These are phyloP conservation scores for Pleurotus tuoliensis DNA, from an alignment of 768 basidiomycete species.

Conservation along the genomic window DNA sequence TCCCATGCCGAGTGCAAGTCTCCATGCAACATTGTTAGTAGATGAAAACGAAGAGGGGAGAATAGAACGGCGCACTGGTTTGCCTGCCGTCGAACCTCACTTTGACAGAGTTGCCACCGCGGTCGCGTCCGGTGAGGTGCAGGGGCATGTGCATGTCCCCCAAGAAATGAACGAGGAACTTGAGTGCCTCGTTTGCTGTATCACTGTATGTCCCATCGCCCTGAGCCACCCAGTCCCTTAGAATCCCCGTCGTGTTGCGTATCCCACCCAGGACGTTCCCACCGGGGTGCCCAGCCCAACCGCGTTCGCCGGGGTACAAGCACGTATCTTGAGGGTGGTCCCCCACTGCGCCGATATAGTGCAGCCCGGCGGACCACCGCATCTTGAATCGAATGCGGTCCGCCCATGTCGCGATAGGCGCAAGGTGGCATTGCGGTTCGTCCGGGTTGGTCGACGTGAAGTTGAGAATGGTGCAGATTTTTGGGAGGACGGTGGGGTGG, in stretches of 20 bases:
- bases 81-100: constrained; percentile 69
- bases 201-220: constrained; percentile 8
- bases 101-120: constrained; percentile 81
- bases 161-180: constrained; percentile 90
- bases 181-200: constrained; percentile 73
- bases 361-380: constrained; percentile 70
- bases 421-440: constrained; percentile 67
- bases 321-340: constrained; percentile 81
- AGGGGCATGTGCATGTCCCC: constrained; percentile 94
- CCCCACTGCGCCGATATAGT: constrained; percentile 69
- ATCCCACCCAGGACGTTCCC: constrained; percentile 77
- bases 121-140: constrained; percentile 83
- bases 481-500: constrained; percentile 62
- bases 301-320: constrained; percentile 67
- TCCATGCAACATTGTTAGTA: constrained; percentile 12
- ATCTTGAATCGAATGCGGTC: constrained; percentile 62
- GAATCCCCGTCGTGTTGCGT: constrained; percentile 65
- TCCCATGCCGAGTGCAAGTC: constrained; percentile 94
- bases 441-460: constrained; percentile 28
- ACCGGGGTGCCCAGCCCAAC: constrained; percentile 57
- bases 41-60: neutral
- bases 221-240: constrained; percentile 45
- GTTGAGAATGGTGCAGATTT: constrained; percentile 70
- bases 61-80: constrained; percentile 51
- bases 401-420: constrained; percentile 86